phyloP scores from a whole-genome alignment of 148 eudicot genomes.

The Silene uniflora region DNA sequence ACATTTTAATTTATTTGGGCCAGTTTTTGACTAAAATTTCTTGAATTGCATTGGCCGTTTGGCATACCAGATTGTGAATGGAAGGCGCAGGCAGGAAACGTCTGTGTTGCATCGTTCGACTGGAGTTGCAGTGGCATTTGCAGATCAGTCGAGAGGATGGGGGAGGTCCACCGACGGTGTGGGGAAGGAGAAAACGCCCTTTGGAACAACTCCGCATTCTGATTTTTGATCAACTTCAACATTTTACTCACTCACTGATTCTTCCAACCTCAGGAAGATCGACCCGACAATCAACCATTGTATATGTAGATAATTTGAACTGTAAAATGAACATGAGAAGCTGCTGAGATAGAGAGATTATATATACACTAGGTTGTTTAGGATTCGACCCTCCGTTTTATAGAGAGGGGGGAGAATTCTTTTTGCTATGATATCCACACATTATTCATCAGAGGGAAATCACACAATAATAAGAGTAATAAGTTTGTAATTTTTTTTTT shows the following conservation, averaged over 20 bases:
- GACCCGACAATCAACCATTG: not conserved
- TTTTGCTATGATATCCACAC: not conserved
- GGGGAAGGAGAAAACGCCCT: conserved; percentile 68
- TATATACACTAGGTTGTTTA: conserved; percentile 5
- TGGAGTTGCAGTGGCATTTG: conserved; percentile 91
- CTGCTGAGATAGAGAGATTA: conserved; percentile 1
- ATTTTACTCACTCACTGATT: not conserved
- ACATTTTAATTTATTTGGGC: not conserved
- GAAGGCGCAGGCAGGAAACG: conserved; percentile 85
- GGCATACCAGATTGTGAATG: conserved; percentile 66
- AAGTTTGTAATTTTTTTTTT: no score
- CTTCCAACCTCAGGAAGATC: conserved; percentile 32
- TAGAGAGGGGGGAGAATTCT: conserved; percentile 17
- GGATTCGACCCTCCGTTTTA: conserved; percentile 31
- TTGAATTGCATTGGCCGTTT: no score
- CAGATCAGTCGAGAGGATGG: conserved; percentile 65
- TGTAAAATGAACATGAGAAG: conserved; percentile 22
- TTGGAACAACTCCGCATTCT: conserved; percentile 53
- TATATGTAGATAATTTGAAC: conserved; percentile 21
- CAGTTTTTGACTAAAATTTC: not conserved
- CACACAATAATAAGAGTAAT: not conserved
- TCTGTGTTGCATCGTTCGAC: conserved; percentile 82
- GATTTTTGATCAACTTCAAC: not conserved
- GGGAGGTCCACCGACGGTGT: conserved; percentile 68
- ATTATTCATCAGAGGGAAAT: no score